phyloP scores from a whole-genome alignment of 371 early-diverging fungal genomes.

The Mortierella polycephala region DNA sequence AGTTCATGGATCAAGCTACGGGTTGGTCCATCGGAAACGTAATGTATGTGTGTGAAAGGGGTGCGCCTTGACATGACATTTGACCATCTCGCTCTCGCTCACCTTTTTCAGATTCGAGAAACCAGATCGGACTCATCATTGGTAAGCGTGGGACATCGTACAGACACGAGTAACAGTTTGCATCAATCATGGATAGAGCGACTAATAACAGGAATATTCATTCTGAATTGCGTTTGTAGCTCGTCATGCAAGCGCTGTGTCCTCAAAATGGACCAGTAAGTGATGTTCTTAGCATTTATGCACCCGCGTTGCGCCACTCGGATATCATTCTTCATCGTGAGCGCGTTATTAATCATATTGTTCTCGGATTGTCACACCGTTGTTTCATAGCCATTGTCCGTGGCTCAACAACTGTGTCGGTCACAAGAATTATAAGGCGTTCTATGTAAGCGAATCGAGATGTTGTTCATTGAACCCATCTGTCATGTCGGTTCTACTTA shows the following conservation, averaged over 20 bases:
- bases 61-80: neutral
- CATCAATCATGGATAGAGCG: too few relatives aligned
- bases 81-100: neutral
- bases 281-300: neutral
- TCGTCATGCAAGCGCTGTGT: slow-evolving; percentile 52
- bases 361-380: too few relatives aligned
- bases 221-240: neutral
- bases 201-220: neutral
- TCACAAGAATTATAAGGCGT: slow-evolving; percentile 56
- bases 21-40: neutral
- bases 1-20: neutral
- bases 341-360: too few relatives aligned
- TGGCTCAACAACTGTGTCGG: slow-evolving; percentile 60
- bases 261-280: slow-evolving; percentile 60
- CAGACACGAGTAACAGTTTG: too few relatives aligned
- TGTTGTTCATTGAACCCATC: neutral
- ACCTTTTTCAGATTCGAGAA: slow-evolving; percentile 34
- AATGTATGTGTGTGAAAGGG: neutral
- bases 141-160: slow-evolving; percentile 13
- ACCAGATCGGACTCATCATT: slow-evolving; percentile 58
- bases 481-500: neutral
- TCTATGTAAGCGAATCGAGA: slow-evolving; percentile 38
- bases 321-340: too few relatives aligned
- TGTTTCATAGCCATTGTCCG: slow-evolving; percentile 51
- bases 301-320: too few relatives aligned